A percentile compares a stretch with the other conserved stretches of the same genome.
Evolutionary conservation across 345 rosid species (phyloP).

Genomic region (Lepidium sativum): DNA sequence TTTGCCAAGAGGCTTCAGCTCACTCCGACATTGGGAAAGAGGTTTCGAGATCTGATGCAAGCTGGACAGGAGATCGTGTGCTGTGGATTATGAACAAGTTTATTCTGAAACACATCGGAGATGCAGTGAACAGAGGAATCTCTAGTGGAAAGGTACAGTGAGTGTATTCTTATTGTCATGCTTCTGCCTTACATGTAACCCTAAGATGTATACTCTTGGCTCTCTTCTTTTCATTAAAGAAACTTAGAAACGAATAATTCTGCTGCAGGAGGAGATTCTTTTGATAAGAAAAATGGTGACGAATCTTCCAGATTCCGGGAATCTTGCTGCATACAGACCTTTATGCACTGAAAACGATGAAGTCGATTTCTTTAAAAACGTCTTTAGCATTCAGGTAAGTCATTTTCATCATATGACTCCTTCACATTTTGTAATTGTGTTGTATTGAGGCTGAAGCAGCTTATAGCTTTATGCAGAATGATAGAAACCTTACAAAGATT

Average conservation of each 20-base stretch:
- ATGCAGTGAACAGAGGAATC: slow-evolving; percentile 47
- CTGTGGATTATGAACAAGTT: slow-evolving; percentile 44
- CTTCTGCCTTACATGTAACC: neutral
- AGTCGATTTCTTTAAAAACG: slow-evolving; percentile 73
- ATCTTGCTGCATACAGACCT: slow-evolving; percentile 49
- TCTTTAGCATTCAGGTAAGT: slow-evolving; percentile 68
- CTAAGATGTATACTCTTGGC: neutral
- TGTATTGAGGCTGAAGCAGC: neutral
- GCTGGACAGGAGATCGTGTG: slow-evolving; percentile 54
- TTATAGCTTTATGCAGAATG: neutral
- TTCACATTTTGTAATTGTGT: neutral
- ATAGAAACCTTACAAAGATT: neutral
- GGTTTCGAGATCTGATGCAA: slow-evolving; percentile 25
- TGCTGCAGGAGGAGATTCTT: slow-evolving; percentile 81
- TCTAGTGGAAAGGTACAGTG: slow-evolving; percentile 47
- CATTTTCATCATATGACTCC: neutral
- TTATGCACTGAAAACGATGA: slow-evolving; percentile 80
- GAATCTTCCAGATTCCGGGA: slow-evolving; percentile 60
- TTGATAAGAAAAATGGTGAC: slow-evolving; percentile 65
- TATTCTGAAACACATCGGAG: slow-evolving; percentile 61
- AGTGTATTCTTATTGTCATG: neutral
- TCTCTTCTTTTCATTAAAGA: neutral
- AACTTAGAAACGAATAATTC: neutral
- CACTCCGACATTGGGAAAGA: slow-evolving; percentile 22
- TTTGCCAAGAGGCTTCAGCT: slow-evolving; percentile 28